phyloP scores from a whole-genome alignment of 441 rosid species.

The Croton setiger region DNA sequence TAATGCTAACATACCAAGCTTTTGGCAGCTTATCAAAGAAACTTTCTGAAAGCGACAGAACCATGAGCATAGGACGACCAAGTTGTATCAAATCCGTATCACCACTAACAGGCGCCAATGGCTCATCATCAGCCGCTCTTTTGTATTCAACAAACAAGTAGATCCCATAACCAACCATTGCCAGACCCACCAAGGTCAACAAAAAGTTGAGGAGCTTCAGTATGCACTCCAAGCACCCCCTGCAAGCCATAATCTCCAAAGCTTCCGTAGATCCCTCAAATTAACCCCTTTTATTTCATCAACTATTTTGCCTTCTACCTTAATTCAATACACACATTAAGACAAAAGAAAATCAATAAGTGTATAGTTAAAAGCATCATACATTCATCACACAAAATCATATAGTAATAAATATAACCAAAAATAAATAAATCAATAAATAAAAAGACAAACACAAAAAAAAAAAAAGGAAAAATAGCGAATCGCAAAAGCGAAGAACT shows the following conservation, averaged over 20 bases:
- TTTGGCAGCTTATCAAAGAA: conserved; percentile 62
- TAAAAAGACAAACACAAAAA: not conserved
- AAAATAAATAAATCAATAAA: too few species aligned
- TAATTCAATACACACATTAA: conserved; percentile 11
- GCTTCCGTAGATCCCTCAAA: conserved; percentile 6
- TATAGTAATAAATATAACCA: not conserved
- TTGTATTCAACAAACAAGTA: conserved; percentile 86
- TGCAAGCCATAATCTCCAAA: conserved; percentile 59
- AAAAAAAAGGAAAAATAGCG: not conserved
- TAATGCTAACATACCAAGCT: conserved; percentile 60
- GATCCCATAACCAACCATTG: conserved; percentile 95
- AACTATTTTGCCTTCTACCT: conserved; percentile 3
- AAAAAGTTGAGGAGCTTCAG: conserved; percentile 83
- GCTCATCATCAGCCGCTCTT: conserved; percentile 32
- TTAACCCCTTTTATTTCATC: conserved; percentile 8
- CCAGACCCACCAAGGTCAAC: conserved; percentile 79
- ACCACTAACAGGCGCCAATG: conserved; percentile 28
- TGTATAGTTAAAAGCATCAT: not conserved
- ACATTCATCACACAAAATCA: not conserved
- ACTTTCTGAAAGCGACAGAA: conserved; percentile 51
- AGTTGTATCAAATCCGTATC: conserved; percentile 41
- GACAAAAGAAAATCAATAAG: too few species aligned
- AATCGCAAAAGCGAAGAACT: not conserved
- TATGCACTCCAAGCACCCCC: conserved; percentile 75
- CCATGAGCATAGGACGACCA: conserved; percentile 92